Conservation (phyloP, 2,329 filamentous ascomycete species). For the Trichophyton simii region DNA sequence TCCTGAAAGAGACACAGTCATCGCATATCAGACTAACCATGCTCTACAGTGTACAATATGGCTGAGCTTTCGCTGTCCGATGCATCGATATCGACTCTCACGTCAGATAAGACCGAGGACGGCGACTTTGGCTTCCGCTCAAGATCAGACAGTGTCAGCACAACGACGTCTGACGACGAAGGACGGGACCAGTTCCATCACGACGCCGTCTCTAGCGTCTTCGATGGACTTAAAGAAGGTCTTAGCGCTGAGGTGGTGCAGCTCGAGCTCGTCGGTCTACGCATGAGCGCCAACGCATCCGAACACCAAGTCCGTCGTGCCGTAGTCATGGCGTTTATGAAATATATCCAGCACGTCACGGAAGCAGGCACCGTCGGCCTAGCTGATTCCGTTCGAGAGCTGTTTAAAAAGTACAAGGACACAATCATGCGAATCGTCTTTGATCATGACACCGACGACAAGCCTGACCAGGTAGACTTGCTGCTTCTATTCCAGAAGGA, state of each 20-base stretch:
- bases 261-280: conserved; percentile 85
- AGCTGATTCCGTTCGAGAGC: conserved; percentile 50
- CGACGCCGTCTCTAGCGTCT: conserved; percentile 75
- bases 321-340: conserved; percentile 73
- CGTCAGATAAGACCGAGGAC: conserved; percentile 40
- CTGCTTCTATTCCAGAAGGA: conserved; percentile 71
- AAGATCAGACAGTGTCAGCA: conserved; percentile 59
- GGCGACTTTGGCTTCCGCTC: conserved; percentile 36
- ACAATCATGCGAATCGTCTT: conserved; percentile 49
- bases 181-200: conserved; percentile 60
- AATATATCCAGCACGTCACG: conserved; percentile 61
- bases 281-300: conserved; percentile 79
- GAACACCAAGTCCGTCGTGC: conserved; percentile 79
- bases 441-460: conserved; percentile 39
- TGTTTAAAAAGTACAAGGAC: conserved; percentile 52
- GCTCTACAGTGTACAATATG: conserved; percentile 38
- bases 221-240: conserved; percentile 67
- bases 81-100: conserved; percentile 52
- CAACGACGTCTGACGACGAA: conserved; percentile 54
- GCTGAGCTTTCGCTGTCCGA: conserved; percentile 34
- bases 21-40: conserved; percentile 7
- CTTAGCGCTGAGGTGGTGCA: conserved; percentile 71
- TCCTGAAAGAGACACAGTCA: not conserved
- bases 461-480: conserved; percentile 71
- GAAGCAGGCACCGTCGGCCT: conserved; percentile 46